Base-by-base conservation (phyloP, 495 filamentous ascomycete species). In the Xylaria flabelliformis region DNA sequence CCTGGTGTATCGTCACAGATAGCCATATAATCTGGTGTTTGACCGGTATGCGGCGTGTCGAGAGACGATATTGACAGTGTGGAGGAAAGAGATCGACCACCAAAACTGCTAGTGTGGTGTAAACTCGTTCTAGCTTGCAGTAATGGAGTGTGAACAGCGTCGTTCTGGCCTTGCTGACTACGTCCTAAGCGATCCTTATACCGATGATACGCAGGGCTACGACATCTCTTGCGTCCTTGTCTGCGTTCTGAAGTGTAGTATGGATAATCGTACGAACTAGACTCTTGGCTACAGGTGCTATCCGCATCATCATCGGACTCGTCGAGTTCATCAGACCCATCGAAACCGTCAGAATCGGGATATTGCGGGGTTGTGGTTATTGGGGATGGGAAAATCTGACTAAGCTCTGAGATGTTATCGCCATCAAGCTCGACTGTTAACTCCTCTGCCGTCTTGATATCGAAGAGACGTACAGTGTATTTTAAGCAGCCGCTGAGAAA, bases 381-480 rank as follows among this genome's bases (percentile, higher is more conserved):
- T 34, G 32, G 26, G 19, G 4, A 15, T 29, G 55, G 10, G 19
- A 61, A 61, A n/a, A 61, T 61, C 9, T 19, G 9, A 13, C 32
- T 36, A 0, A 9, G 17, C 3, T 61, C 58, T 12, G 29, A 12
- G 15, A 61, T 39, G 2, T 19, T 32, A 1, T 39, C 58, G 19
- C 58, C 39, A 39, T 61, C 2, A 39, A 61, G 58, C 34, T 61
- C 58, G 8, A 34, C 19, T 21, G 58, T 61, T 19, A 21, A 61
- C 3, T 61, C 32, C 19, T 61, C 58, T 39, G 34, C 58, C 32
- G 80, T 78, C 13, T 73, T 71, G 39, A 64, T 59, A 46, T 74
- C 68, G 50, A 56, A 70, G 53, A 69, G 64, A 17, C 55, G 70
- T 29, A 73, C 72, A 24, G 72, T 61, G 46, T 76, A 74, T 56